A percentile compares a stretch with the other conserved stretches of the same genome.
Conservation (phyloP, 768 basidiomycete genomes). For the Termitomyces sp. region DNA sequence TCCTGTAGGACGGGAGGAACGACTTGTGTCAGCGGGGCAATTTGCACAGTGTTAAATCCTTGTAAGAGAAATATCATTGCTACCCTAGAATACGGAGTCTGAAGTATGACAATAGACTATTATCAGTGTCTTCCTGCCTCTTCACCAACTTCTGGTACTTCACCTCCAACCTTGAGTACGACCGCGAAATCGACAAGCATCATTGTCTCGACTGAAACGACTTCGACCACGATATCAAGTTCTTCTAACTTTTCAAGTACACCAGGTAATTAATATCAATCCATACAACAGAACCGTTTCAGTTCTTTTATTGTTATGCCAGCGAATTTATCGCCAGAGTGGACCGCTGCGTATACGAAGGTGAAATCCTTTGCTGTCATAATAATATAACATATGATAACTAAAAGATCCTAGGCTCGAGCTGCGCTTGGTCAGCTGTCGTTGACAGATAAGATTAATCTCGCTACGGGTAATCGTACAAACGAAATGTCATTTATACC, state of each 20-base stretch:
- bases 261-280: constrained; percentile 12
- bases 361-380: constrained; percentile 17
- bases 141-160: constrained; percentile 12
- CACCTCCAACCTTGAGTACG: constrained; percentile 12
- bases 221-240: constrained; percentile 20
- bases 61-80: constrained; percentile 25
- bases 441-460: constrained; percentile 49
- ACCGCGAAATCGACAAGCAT: constrained; percentile 16
- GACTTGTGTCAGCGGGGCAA: constrained; percentile 37
- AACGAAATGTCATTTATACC: not conserved
- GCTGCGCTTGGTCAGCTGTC: constrained; percentile 45
- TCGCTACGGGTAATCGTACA: constrained; percentile 42
- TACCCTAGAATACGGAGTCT: not conserved
- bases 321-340: constrained; percentile 44
- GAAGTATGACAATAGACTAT: constrained; percentile 29
- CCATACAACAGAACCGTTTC: not conserved
- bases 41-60: constrained; percentile 38
- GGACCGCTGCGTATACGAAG: constrained; percentile 50
- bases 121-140: constrained; percentile 44
- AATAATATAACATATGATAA: not conserved
- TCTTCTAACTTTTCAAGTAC: constrained; percentile 16
- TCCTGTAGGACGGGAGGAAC: constrained; percentile 40
- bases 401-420: constrained; percentile 30
- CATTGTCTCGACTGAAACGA: constrained; percentile 8
- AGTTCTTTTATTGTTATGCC: not conserved